A percentile compares a stretch with the other conserved stretches of the same genome.
phyloP scores from a whole-genome alignment of 2,329 filamentous ascomycete species.

The Hawksworthiomyces lignivorus region DNA sequence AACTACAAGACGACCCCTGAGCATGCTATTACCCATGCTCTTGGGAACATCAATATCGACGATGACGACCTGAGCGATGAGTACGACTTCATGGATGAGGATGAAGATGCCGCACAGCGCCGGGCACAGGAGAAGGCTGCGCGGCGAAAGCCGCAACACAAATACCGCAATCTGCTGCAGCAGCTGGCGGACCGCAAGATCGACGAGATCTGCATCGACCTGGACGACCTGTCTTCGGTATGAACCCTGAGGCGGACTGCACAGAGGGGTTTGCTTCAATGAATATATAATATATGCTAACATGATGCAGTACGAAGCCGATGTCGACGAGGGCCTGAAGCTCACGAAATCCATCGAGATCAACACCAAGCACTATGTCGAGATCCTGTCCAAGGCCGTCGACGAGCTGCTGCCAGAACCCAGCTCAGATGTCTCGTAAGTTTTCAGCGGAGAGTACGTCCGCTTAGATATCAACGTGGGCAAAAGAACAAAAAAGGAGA shows the following conservation, averaged over 20 bases:
- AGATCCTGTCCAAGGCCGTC: conserved; percentile 79
- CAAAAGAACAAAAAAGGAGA: neutral
- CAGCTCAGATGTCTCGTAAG: conserved; percentile 60
- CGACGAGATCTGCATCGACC: conserved; percentile 74
- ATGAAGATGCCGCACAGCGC: conserved; percentile 50
- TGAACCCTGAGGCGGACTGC: conserved; percentile 20
- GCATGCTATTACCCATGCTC: conserved; percentile 67
- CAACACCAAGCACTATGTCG: conserved; percentile 93
- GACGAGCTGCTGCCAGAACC: conserved; percentile 79
- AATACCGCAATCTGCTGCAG: conserved; percentile 85
- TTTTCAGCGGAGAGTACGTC: conserved; percentile 10
- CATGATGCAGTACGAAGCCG: conserved; percentile 60
- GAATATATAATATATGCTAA: neutral
- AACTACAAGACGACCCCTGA: conserved; percentile 76
- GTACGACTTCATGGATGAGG: conserved; percentile 86
- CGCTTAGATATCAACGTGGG: conserved; percentile 5
- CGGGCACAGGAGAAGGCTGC: conserved; percentile 42
- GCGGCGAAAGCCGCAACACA: conserved; percentile 57
- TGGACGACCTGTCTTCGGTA: conserved; percentile 78
- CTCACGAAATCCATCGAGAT: conserved; percentile 78
- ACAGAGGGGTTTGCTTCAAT: neutral
- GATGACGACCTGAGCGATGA: conserved; percentile 83
- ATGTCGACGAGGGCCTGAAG: conserved; percentile 58
- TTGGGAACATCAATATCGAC: conserved; percentile 78
- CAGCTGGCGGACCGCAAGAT: conserved; percentile 73